phyloP scores from a whole-genome alignment of 805 yeast genomes.

The Komagataella ulmi region DNA sequence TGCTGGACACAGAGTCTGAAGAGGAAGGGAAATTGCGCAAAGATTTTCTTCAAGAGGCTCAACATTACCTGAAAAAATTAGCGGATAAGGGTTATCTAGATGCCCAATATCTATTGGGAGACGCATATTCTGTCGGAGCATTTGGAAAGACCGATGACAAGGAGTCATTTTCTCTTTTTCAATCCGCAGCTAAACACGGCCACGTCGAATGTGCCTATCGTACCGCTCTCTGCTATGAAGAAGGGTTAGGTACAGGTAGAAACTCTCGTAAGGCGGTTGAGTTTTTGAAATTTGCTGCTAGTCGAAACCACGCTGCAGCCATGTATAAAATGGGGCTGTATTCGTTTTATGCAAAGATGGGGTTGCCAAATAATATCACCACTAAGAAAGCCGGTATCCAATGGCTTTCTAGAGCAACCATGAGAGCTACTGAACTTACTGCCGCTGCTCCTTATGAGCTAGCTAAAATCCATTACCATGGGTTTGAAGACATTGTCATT shows the following conservation, averaged over 20 bases:
- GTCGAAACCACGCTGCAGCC: constrained; percentile 91
- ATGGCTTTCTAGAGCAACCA: constrained; percentile 84
- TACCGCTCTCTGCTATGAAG: constrained; percentile 83
- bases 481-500: constrained; percentile 78
- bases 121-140: constrained; percentile 76
- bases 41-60: constrained; percentile 67
- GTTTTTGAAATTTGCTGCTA: constrained; percentile 74
- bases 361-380: constrained; percentile 50
- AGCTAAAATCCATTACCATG: constrained; percentile 71
- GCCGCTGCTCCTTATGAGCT: constrained; percentile 93
- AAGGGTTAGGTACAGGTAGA: constrained; percentile 84
- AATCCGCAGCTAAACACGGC: constrained; percentile 85
- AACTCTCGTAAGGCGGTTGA: constrained; percentile 82
- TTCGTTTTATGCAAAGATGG: constrained; percentile 76
- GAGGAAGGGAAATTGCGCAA: constrained; percentile 25
- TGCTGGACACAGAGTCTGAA: constrained; percentile 28
- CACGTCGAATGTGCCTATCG: constrained; percentile 88
- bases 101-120: constrained; percentile 89
- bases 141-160: constrained; percentile 67
- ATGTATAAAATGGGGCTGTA: constrained; percentile 88
- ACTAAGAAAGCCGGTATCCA: constrained; percentile 80
- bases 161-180: constrained; percentile 68
- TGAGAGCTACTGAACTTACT: constrained; percentile 69
- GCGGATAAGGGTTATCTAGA: constrained; percentile 75
- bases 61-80: constrained; percentile 51